Base-by-base conservation (phyloP, 345 rosid genomes). In the Cardamine occulta region DNA sequence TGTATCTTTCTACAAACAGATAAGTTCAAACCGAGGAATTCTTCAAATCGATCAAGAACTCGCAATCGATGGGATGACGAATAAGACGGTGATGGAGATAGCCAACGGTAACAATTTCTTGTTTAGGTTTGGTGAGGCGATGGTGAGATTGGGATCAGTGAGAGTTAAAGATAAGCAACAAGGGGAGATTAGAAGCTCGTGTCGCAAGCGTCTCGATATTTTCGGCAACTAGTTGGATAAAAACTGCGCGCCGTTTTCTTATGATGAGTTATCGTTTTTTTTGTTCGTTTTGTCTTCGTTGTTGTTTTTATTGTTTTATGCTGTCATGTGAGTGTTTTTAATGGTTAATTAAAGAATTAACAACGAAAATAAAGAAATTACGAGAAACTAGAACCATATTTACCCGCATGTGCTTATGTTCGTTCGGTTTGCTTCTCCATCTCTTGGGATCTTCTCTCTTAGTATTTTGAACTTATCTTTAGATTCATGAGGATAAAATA, bases 101-200 rank as follows among this genome's bases (percentile, higher is more conserved):
- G 87, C 86, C 26, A 55, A 11, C 0, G 35, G 83, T 42, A 4
- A 21, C 23, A 73, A 82, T 45, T 88, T 91, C 73, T 7, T 60
- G 19, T 23, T 21, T 26, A 53, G 17, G 61, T 88, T 91, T 74
- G 90, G 85, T 29, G 44, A 21, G 21, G 90, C 91, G 28, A 84
- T 86, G 96, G 81, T 84, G 45, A 88, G 81, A 19, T 29, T 88
- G 79, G 92, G 97, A 54, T 37, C 55, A 0, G 64, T 84, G 7
- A 65, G 56, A 5, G 73, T 79, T 37, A 79, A 68, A 49, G 47
- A 47, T 4, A 75, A 39, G 11, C 3, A 44, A 55, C 23, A 2
- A 11, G 84, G 84, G 18, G 86, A 88, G 85, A 82, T 90, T 4
- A 85, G 91, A 80, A 72, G 17, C 66, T 75, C 81, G 4, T 90